Evolutionary conservation across 345 rosid species (phyloP), one percentile per base, ranked within the genome.

Genomic region (Angophora floribunda): DNA sequence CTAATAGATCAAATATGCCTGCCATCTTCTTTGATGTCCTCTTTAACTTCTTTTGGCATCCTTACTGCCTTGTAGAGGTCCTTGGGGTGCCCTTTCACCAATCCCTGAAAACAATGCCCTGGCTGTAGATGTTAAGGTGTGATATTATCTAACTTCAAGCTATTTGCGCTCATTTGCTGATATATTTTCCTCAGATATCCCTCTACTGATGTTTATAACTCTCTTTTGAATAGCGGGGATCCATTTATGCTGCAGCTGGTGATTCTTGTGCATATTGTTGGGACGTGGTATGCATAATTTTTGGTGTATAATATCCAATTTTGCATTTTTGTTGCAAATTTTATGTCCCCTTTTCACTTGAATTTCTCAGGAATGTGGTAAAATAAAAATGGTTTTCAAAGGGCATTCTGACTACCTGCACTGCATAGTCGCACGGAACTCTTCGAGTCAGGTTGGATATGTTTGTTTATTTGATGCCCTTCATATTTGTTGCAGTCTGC

Each of bases 211-310:
- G 6, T 28, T 85, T 50, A 6, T 51, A 50, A 50, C 88, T 87
- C 55, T 61, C 15, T n/a, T 45, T 13, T 28, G 61, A 59, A 88
- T 86, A 98, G 99, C 91, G 92, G 70, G 98, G 96, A 88, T 93
- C 96, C 88, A 91, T 98, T 87, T 97, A 92, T 89, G 94, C 99
- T 1, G 99, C 98, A 59, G 96, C 96, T 41, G 99, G 99, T 90
- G 99, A 97, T 92, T 98, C 98, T 90, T 93, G 94, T 87, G 99
- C 98, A 15, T 97, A 98, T 93, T 96, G 99, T 91, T 98, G 99
- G 99, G 99, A 98, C 91, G 91, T 96, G 99, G 99, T 96, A 97
- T 90, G 97, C 91, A 89, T 91, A 87, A 87, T 86, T 91, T 89
- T 86, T 90, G 89, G 87, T 88, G 89, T 91, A 88, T 88, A 85